Conservation (phyloP, 306 rosid genomes). For the Acacia crassicarpa region DNA sequence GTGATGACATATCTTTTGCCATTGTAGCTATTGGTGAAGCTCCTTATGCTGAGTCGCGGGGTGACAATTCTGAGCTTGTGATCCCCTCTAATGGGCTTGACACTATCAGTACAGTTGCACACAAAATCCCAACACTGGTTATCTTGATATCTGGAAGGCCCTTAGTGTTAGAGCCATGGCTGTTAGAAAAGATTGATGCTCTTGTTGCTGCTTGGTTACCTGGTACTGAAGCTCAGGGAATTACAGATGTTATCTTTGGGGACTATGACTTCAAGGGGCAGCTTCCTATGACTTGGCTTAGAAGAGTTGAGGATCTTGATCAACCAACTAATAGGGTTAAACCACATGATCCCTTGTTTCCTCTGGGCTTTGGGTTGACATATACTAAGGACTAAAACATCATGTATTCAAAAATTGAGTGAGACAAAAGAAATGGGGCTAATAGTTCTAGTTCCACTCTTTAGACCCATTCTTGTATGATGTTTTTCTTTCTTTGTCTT, state of each 20-base stretch:
- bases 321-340: slow-evolving; percentile 14
- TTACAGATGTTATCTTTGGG: too few species aligned
- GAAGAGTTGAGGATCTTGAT: slow-evolving; percentile 25
- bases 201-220: slow-evolving; percentile 94
- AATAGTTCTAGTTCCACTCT: too few species aligned
- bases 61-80: slow-evolving; percentile 60
- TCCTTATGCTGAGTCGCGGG: slow-evolving; percentile 68
- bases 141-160: slow-evolving; percentile 86
- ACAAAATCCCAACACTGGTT: slow-evolving; percentile 67
- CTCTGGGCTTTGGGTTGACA: slow-evolving; percentile 59
- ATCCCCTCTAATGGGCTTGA: slow-evolving; percentile 61
- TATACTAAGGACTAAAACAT: slow-evolving; percentile 13
- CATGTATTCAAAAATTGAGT: too few species aligned
- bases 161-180: slow-evolving; percentile 58
- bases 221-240: too few species aligned
- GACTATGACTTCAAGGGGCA: too few species aligned
- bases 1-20: slow-evolving; percentile 59
- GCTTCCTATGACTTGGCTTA: too few species aligned
- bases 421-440: too few species aligned
- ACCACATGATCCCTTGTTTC: too few species aligned
- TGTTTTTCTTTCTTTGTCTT: too few species aligned
- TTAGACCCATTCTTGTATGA: too few species aligned
- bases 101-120: slow-evolving; percentile 59
- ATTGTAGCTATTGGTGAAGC: slow-evolving; percentile 79
- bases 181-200: slow-evolving; percentile 63